Percentiles rank a stretch among this genome's conserved stretches.
phyloP scores from a whole-genome alignment of 139 green algal genomes.

The Chlamydomonas sp. region DNA sequence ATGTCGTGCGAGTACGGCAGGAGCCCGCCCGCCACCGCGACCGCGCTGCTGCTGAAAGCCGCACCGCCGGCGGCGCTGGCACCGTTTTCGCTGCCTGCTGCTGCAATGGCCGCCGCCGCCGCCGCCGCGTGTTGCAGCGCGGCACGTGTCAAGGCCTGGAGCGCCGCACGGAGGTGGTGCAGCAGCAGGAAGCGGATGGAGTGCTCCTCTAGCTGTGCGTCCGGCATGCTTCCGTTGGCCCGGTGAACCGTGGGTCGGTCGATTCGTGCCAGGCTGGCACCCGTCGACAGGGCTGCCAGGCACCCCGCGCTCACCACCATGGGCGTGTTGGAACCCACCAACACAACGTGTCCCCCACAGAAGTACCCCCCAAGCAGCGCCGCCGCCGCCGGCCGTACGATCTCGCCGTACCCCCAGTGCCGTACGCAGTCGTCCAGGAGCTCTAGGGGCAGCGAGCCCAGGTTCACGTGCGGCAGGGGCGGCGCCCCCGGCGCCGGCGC shows the following conservation, averaged over 20 bases:
- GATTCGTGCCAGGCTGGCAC: constrained; percentile 4
- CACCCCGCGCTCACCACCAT: constrained; percentile 15
- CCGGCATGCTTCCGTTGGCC: constrained; percentile 1
- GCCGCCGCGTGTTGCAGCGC: too few species aligned
- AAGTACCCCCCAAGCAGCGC: constrained; percentile 32
- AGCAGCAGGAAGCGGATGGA: not conserved
- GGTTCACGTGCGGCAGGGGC: constrained; percentile 12
- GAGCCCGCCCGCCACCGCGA: not conserved
- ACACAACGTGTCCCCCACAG: constrained; percentile 9
- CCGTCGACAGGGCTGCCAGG: constrained; percentile 15
- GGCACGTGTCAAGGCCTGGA: not conserved
- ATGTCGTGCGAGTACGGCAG: constrained; percentile 2
- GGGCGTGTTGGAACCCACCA: constrained; percentile 17
- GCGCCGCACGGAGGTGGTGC: not conserved
- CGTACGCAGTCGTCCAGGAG: constrained; percentile 1
- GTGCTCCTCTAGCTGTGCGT: not conserved
- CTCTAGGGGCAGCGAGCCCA: constrained; percentile 12
- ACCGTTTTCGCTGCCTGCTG: not conserved
- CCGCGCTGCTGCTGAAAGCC: too few species aligned
- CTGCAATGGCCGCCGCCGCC: not conserved
- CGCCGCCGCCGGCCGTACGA: constrained; percentile 18
- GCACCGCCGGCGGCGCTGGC: not conserved
- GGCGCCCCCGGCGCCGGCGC: not conserved
- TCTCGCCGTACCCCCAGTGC: constrained; percentile 31
- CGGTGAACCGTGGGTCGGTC: not conserved